Conservation (phyloP, 2,329 filamentous ascomycete genomes). For the Aspergillus sp. region DNA sequence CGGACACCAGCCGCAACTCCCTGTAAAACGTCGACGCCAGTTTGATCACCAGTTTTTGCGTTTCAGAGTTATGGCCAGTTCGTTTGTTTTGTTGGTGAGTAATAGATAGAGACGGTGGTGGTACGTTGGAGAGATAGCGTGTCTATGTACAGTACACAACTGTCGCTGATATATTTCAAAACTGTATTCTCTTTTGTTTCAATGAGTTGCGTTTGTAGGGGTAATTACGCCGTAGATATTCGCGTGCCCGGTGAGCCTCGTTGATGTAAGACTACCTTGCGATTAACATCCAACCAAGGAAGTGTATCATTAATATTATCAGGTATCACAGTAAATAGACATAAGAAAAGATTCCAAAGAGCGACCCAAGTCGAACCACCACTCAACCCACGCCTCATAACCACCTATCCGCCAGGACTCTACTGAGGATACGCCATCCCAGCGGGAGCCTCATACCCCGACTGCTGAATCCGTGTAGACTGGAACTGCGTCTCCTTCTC, state of each 20-base stretch:
- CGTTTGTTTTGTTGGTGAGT: constrained; percentile 20
- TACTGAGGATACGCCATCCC: constrained; percentile 19
- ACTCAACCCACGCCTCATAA: not conserved
- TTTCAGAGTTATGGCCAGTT: constrained; percentile 18
- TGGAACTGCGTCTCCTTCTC: constrained; percentile 50
- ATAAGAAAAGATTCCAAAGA: not conserved
- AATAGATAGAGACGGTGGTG: constrained; percentile 27
- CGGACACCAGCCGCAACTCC: constrained; percentile 80
- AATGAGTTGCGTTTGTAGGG: no score
- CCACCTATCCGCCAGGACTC: not conserved
- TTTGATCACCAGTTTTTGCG: constrained; percentile 14
- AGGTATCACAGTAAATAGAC: not conserved
- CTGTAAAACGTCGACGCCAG: constrained; percentile 25
- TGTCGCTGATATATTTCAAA: constrained; percentile 31
- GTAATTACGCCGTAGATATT: not conserved
- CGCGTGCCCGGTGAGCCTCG: not conserved
- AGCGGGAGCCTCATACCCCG: constrained; percentile 24
- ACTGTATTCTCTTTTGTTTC: constrained; percentile 22
- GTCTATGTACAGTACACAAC: constrained; percentile 33
- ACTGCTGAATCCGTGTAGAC: constrained; percentile 10
- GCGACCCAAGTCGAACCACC: not conserved
- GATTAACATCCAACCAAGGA: not conserved
- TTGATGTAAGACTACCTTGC: no score
- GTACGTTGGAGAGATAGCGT: constrained; percentile 20
- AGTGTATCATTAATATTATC: not conserved